Evolutionary conservation across 2,329 filamentous ascomycete species (phyloP), one percentile per base, ranked within the genome.

Genomic region (Alternaria conjuncta): DNA sequence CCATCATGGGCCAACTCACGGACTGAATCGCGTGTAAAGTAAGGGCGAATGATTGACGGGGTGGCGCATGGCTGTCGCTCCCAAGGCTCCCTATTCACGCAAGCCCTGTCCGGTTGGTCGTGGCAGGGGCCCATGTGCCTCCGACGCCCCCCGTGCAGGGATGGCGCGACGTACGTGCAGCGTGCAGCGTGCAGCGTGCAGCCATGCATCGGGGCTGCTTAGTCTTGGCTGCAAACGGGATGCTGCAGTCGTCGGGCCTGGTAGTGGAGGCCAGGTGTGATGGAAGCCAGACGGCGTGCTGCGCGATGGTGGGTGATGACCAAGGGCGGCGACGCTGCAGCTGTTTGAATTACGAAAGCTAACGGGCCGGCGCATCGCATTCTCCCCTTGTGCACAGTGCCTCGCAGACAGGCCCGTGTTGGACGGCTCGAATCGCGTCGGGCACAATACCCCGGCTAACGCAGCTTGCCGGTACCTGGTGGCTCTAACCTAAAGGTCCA

Each of bases 401-500:
- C 28, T 55, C 63, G 56, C 61, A 51, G 54, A 53, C 44, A 61
- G 61, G 63, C 55, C 71, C 69, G 65, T 68, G 69, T 67, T 61
- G 60, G 58, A 56, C 62, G 63, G 57, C 63, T 69, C 64, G 68
- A 71, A 64, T 68, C 69, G 68, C 56, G 65, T 71, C 70, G 63
- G 65, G 67, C 64, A 64, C 67, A 61, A 54, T 41, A 70, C 68
- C 68, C 69, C 61, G 69, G 68, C 63, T 67, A 60, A 61, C 65
- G 66, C 70, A 65, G 57, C 67, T 66, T 68, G 68, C 68, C 69
- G 71, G 70, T 74, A 71, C 69, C 69, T 71, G 65, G 61, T 57
- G 66, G 60, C 62, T 70, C 64, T 64, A 69, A 71, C 69, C 69
- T 67, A 72, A 72, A 68, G 66, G 67, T 68, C 65, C 71, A 70